Base-by-base conservation (phyloP, 768 basidiomycete genomes). In the Xerocomellus amylosporus region DNA sequence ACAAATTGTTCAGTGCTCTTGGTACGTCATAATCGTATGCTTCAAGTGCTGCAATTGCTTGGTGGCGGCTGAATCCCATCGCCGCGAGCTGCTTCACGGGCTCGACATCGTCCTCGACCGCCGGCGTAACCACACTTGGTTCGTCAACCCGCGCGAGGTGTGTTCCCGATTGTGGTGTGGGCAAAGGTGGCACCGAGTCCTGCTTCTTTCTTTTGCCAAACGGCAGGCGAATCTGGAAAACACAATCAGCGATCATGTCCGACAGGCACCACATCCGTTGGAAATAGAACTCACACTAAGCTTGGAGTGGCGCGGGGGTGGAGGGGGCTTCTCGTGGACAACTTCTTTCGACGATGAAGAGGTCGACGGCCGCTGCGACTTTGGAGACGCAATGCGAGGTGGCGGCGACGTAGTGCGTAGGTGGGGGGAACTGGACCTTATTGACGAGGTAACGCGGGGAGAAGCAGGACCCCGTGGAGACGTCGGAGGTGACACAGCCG, bases 31-130 rank as follows among this genome's bases (percentile, higher is more conserved):
- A 97, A 51, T 84, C 85, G 65, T 88, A 77, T 53, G 81, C 85
- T 70, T 96, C 95, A 7, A 98, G 77, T 13, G 95, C 93, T 13
- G 79, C 79, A 8, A 98, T 82, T 0, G 92, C 90, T 67, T 94
- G 86, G 15, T 75, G 70, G 39, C 95, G 82, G 57, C 81, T 86
- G 76, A 98, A 98, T 24, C 96, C 96, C 94, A 98, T 97, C 19
- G 79, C 81, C 44, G 84, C 85, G 38, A 98, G 75, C 65, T 88
- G 85, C 64, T 85, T 89, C 20, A 94, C 88, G 2, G 85, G 74
- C 57, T 86, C 84, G 13, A 85, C 83, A 54, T 93, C 89, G 58
- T 88, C 88, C 28, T 84, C 85, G 13, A 77, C 75, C 13, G 79
- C 79, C 1, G 86, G 82, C 2, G 85, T 80, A 10, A 4, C 36